Conservation (phyloP, 331 rosid species). For the Stylosanthes scabra region DNA sequence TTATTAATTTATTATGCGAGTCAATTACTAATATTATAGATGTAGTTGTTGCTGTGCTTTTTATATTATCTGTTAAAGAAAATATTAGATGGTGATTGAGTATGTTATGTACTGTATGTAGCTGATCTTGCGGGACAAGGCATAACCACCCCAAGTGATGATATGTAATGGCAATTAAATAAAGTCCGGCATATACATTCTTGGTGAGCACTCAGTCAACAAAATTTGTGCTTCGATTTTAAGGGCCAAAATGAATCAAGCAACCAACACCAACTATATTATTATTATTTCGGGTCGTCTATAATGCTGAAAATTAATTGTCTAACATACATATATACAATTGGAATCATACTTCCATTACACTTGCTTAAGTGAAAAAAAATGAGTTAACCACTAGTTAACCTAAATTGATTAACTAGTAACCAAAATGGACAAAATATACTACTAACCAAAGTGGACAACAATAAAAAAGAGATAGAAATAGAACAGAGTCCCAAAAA, state of each 20-base stretch:
- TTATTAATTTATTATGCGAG: conserved; percentile 15
- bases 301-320: too few species aligned
- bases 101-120: not conserved
- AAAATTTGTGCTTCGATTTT: not conserved
- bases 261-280: conserved; percentile 14
- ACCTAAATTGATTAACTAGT: too few species aligned
- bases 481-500: too few species aligned
- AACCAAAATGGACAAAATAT: too few species aligned
- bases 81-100: conserved; percentile 7
- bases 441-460: too few species aligned
- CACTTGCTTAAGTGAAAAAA: too few species aligned
- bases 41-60: not conserved
- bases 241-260: not conserved
- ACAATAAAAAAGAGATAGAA: too few species aligned
- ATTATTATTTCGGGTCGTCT: too few species aligned
- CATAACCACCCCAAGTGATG: not conserved
- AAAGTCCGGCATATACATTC: not conserved
- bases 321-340: too few species aligned
- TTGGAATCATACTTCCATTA: too few species aligned
- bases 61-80: not conserved
- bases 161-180: not conserved
- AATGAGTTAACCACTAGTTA: too few species aligned
- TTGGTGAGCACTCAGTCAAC: conserved; percentile 21
- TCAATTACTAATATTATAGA: conserved; percentile 8
- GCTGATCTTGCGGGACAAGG: conserved; percentile 32